Evolutionary conservation across 495 filamentous ascomycete genomes (phyloP).

Genomic region (Amphirosellinia nigrospora): DNA sequence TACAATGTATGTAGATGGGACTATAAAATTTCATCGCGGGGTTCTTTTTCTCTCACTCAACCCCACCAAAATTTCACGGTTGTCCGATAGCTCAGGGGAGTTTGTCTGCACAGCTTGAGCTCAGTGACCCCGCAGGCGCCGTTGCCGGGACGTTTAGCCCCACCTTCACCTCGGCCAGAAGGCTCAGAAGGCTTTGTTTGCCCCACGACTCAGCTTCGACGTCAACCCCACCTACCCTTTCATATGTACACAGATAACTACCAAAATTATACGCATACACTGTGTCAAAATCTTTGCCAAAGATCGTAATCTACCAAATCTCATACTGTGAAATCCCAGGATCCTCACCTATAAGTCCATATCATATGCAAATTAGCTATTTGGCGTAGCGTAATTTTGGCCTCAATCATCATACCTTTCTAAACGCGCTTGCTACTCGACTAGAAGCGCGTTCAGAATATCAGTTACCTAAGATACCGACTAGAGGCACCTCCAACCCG

Average conservation of each 20-base stretch:
- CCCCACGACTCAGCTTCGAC: not conserved
- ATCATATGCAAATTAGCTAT: not conserved
- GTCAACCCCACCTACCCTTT: conserved; percentile 10
- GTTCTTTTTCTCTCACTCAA: not conserved
- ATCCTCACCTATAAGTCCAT: too few relatives aligned
- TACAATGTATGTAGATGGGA: too few relatives aligned
- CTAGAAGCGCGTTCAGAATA: not conserved
- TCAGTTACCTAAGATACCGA: not conserved
- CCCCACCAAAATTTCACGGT: conserved; percentile 20
- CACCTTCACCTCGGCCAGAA: conserved; percentile 8
- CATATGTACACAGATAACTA: not conserved
- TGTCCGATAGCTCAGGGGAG: not conserved
- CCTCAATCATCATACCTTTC: not conserved
- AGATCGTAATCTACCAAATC: not conserved
- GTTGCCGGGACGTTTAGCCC: conserved; percentile 20
- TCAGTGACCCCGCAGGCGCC: conserved; percentile 20
- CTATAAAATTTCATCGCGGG: conserved; percentile 26
- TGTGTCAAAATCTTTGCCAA: not conserved
- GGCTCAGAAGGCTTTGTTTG: not conserved
- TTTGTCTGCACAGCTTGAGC: not conserved
- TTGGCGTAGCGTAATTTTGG: not conserved
- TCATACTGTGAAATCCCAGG: not conserved
- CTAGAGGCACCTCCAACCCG: not conserved
- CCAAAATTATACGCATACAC: not conserved
- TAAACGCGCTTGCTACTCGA: not conserved